phyloP scores from a whole-genome alignment of 208 protist genomes.

The Leptomonas seymouri region DNA sequence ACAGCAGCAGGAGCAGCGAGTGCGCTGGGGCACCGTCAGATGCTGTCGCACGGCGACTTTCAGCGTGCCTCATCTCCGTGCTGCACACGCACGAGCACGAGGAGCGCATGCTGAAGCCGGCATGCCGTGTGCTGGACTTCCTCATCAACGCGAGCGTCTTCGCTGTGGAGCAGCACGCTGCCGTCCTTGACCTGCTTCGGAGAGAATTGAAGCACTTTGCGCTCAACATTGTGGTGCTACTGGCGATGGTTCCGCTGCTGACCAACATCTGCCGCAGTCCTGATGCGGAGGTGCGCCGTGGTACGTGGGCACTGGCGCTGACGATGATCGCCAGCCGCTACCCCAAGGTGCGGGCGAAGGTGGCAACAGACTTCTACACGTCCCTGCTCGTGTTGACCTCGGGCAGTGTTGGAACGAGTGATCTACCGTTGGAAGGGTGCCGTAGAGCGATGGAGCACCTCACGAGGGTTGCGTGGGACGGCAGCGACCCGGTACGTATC shows the following conservation, averaged over 20 bases:
- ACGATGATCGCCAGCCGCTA: slow-evolving; percentile 91
- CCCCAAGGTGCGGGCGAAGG: slow-evolving; percentile 89
- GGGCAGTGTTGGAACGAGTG: neutral
- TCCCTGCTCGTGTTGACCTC: slow-evolving; percentile 76
- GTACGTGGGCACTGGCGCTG: slow-evolving; percentile 72
- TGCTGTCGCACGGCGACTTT: slow-evolving; percentile 40
- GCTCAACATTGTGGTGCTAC: slow-evolving; percentile 71
- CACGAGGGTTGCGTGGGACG: slow-evolving; percentile 78
- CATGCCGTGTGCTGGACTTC: slow-evolving; percentile 68
- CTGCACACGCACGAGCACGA: slow-evolving; percentile 49
- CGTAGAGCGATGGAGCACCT: slow-evolving; percentile 65
- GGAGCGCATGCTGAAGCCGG: slow-evolving; percentile 86
- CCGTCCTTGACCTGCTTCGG: slow-evolving; percentile 66
- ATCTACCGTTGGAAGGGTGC: slow-evolving; percentile 34
- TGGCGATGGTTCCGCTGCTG: slow-evolving; percentile 74
- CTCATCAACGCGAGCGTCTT: slow-evolving; percentile 63
- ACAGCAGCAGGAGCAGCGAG: neutral
- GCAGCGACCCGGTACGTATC: slow-evolving; percentile 55
- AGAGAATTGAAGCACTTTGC: slow-evolving; percentile 76
- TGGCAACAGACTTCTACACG: slow-evolving; percentile 88
- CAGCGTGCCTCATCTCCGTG: slow-evolving; percentile 55
- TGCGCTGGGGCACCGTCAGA: slow-evolving; percentile 1
- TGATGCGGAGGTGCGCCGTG: slow-evolving; percentile 45
- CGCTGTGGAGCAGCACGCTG: slow-evolving; percentile 38
- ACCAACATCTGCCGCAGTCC: slow-evolving; percentile 67